Conservation (phyloP, 257 asterid species). For the Solanum chmielewskii region DNA sequence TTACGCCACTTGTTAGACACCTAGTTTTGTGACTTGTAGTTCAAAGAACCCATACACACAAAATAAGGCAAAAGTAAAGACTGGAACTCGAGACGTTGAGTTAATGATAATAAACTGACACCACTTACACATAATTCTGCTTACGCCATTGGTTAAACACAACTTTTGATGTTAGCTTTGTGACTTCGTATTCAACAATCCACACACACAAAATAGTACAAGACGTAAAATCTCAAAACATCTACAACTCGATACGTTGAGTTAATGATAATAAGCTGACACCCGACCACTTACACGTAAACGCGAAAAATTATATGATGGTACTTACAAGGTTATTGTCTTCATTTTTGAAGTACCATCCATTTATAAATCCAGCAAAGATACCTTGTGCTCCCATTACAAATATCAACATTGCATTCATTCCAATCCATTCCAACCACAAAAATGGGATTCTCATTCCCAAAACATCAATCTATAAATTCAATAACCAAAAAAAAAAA, state of each 20-base stretch:
- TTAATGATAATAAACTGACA: no score
- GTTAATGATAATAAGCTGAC: background rate
- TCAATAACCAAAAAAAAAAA: background rate
- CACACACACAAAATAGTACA: background rate
- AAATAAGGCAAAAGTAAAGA: no score
- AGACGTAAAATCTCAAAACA: background rate
- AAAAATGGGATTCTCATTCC: conserved; percentile 55
- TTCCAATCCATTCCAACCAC: conserved; percentile 92
- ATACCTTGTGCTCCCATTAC: conserved; percentile 86
- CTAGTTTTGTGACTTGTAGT: no score
- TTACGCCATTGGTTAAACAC: no score
- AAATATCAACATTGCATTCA: conserved; percentile 92
- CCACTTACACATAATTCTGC: no score
- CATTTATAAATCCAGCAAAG: conserved; percentile 63
- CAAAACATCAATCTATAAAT: conserved; percentile 54
- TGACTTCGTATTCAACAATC: background rate
- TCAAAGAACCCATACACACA: no score
- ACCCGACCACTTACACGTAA: background rate
- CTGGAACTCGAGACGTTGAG: no score
- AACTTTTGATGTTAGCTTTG: background rate
- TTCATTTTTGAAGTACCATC: conserved; percentile 56
- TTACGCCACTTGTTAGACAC: no score
- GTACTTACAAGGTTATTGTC: conserved; percentile 51
- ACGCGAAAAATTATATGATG: background rate
- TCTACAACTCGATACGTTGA: background rate